Conservation (phyloP, 2,329 filamentous ascomycete species). For the Exophiala sp. region DNA sequence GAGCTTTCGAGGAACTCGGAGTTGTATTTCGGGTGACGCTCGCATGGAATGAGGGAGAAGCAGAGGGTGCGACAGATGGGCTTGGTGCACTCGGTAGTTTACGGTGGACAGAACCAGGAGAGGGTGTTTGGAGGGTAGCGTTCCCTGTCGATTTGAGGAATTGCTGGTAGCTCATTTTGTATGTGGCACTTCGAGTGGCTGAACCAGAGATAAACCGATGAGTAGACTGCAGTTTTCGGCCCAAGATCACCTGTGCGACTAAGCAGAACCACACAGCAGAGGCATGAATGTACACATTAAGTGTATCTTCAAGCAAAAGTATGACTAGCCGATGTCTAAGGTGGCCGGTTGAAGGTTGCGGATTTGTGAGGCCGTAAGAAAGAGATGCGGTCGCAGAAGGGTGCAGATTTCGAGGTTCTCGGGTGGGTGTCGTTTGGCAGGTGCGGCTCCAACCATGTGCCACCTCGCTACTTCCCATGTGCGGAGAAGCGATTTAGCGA, state of each 20-base stretch:
- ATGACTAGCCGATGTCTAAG: background rate
- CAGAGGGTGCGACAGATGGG: slow-evolving; percentile 6
- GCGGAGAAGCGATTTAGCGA: background rate
- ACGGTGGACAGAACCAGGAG: slow-evolving; percentile 16
- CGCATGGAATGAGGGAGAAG: slow-evolving; percentile 8
- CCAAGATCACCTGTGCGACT: background rate
- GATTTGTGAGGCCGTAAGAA: background rate
- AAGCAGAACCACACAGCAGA: background rate
- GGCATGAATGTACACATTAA: background rate
- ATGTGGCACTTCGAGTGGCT: background rate
- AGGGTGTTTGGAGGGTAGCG: slow-evolving; percentile 10
- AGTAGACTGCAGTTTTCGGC: background rate
- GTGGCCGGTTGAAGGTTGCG: background rate
- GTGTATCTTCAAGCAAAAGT: background rate
- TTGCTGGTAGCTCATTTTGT: slow-evolving; percentile 22
- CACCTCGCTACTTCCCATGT: background rate
- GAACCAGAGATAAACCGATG: background rate
- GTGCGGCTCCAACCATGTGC: background rate
- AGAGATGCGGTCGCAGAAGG: slow-evolving; percentile 1
- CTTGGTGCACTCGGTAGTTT: slow-evolving; percentile 12
- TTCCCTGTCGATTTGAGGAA: slow-evolving; percentile 15
- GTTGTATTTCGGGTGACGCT: slow-evolving; percentile 10
- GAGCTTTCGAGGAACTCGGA: slow-evolving; percentile 2
- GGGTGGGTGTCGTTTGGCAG: background rate
- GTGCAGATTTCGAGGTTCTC: background rate